These are phyloP conservation scores for Sphaerulina vaccinii DNA, from an alignment of 2,329 filamentous ascomycete genomes.

Conservation along the genomic window DNA sequence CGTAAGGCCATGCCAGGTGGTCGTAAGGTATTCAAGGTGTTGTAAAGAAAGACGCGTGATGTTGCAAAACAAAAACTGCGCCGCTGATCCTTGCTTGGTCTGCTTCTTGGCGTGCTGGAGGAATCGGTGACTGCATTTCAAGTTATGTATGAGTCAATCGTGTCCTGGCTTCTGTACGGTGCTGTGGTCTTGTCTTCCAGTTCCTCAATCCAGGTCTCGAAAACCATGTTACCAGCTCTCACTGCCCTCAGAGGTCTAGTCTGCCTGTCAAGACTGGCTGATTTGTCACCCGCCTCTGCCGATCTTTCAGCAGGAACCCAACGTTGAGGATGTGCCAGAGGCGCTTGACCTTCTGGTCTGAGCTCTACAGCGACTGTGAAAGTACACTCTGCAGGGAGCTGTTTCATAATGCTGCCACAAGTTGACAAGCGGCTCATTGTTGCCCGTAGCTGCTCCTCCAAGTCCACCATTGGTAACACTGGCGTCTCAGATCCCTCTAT, in stretches of 20 bases:
- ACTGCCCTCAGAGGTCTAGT: constrained; percentile 63
- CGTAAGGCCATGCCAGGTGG: too few relatives aligned
- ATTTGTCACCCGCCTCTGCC: constrained; percentile 9
- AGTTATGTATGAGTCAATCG: too few relatives aligned
- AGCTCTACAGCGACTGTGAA: constrained; percentile 77
- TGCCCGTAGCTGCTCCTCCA: constrained; percentile 71
- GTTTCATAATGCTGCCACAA: constrained; percentile 56
- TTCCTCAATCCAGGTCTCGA: constrained; percentile 71
- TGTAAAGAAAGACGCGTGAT: too few relatives aligned
- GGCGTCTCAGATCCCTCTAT: constrained; percentile 26
- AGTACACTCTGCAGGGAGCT: constrained; percentile 64
- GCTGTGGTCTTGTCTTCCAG: constrained; percentile 8
- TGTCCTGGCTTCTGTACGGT: constrained; percentile 13
- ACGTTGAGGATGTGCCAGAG: constrained; percentile 52
- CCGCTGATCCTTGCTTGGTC: too few relatives aligned
- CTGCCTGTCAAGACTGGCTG: constrained; percentile 40
- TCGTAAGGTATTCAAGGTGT: too few relatives aligned
- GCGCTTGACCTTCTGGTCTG: constrained; percentile 56
- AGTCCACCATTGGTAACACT: constrained; percentile 47
- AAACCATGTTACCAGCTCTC: constrained; percentile 62
- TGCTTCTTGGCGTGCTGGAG: too few relatives aligned
- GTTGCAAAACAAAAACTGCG: too few relatives aligned
- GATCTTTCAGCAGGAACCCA: constrained; percentile 57
- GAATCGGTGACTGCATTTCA: too few relatives aligned
- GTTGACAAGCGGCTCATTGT: constrained; percentile 63